Evolutionary conservation across 371 early-diverging fungal species (phyloP).

Genomic region (Haplosporangium sp.): DNA sequence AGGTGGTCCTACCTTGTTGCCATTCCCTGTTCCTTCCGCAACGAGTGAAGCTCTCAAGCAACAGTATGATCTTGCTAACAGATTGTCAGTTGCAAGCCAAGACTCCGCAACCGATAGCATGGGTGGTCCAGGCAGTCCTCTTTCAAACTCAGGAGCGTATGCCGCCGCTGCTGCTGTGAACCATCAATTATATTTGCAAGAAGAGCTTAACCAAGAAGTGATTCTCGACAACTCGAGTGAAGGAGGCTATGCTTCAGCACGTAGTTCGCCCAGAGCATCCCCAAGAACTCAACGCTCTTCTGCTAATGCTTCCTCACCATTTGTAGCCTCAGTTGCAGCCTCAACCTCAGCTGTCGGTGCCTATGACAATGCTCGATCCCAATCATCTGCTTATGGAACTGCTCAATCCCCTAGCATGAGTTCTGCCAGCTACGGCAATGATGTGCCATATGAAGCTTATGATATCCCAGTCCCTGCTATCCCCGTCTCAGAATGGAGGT

Average conservation of each 20-base stretch:
- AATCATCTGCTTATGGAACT: slow-evolving; percentile 14
- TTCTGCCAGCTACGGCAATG: neutral
- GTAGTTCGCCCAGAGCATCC: slow-evolving; percentile 1
- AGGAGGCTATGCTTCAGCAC: slow-evolving; percentile 19
- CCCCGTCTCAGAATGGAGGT: slow-evolving; percentile 29
- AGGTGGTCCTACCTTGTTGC: slow-evolving; percentile 1
- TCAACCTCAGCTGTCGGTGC: neutral
- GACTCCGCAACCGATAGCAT: slow-evolving; percentile 17
- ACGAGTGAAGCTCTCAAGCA: slow-evolving; percentile 36
- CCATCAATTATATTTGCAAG: slow-evolving; percentile 34
- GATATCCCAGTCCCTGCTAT: slow-evolving; percentile 16
- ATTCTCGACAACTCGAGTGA: slow-evolving; percentile 9
- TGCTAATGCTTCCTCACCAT: neutral
- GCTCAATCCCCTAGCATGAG: slow-evolving; percentile 34
- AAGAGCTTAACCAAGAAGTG: slow-evolving; percentile 23
- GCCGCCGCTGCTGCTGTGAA: slow-evolving; percentile 26
- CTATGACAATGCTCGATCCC: slow-evolving; percentile 17
- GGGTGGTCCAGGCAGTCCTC: neutral
- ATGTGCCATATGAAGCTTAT: neutral
- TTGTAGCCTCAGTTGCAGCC: neutral
- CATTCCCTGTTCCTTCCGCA: slow-evolving; percentile 38
- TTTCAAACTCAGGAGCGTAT: neutral
- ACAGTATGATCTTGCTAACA: slow-evolving; percentile 38
- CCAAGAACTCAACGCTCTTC: neutral
- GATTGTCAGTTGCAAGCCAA: slow-evolving; percentile 36